Conservation (phyloP, 2,329 filamentous ascomycete genomes). For the Pseudocercospora crystallina region DNA sequence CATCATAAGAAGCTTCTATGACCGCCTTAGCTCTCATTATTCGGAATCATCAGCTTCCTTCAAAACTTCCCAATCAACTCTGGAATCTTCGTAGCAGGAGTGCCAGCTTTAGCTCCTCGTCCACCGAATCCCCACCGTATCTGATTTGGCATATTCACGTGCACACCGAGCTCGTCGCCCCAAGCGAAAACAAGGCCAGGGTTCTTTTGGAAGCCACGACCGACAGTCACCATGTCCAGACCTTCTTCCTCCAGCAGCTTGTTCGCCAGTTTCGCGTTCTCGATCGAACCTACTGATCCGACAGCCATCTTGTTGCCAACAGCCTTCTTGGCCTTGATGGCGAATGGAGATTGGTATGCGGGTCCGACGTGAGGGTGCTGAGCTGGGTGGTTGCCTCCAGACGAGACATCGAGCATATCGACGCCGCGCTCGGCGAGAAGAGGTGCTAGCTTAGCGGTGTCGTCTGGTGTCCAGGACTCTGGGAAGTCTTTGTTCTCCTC, state of each 20-base stretch:
- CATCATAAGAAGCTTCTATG: too few relatives aligned
- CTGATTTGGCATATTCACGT: conserved; percentile 72
- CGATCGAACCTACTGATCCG: conserved; percentile 73
- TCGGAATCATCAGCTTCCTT: too few relatives aligned
- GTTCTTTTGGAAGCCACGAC: conserved; percentile 70
- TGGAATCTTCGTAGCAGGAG: conserved; percentile 21
- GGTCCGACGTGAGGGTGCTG: conserved; percentile 59
- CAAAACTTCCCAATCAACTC: conserved; percentile 6
- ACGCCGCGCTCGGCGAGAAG: conserved; percentile 71
- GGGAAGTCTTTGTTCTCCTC: conserved; percentile 54
- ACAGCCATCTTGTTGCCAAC: conserved; percentile 72
- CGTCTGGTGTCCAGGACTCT: conserved; percentile 66
- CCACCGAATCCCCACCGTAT: conserved; percentile 61
- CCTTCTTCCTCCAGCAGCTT: conserved; percentile 51
- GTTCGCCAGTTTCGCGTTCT: conserved; percentile 67
- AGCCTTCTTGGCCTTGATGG: conserved; percentile 68
- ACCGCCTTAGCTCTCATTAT: too few relatives aligned
- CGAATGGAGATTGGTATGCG: conserved; percentile 73
- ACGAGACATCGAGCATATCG: conserved; percentile 80
- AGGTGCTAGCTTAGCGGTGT: conserved; percentile 63
- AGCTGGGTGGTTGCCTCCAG: conserved; percentile 65
- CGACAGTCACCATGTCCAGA: conserved; percentile 71
- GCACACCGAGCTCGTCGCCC: conserved; percentile 69
- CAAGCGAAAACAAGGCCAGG: conserved; percentile 59
- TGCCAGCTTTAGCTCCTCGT: conserved; percentile 40